A percentile compares a stretch with the other conserved stretches of the same genome.
Evolutionary conservation across 2,329 filamentous ascomycete genomes (phyloP).

Genomic region (Scedosporium apiospermum): DNA sequence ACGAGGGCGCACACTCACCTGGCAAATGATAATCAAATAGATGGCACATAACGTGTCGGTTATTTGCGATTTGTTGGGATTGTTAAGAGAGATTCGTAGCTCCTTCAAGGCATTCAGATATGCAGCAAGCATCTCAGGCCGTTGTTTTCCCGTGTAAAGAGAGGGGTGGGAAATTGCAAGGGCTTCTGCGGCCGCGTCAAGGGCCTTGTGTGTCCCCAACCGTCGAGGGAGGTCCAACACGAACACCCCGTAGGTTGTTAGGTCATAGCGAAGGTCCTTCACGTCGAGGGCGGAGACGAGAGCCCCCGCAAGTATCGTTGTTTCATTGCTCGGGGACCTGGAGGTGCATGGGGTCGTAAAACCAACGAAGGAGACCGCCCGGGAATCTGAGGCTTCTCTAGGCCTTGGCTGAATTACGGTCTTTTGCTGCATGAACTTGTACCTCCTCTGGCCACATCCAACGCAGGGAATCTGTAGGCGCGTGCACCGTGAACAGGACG

Average conservation of each 20-base stretch:
- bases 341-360: not conserved
- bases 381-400: not conserved
- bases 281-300: conserved; percentile 23
- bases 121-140: conserved; percentile 15
- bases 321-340: not conserved
- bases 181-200: conserved; percentile 28
- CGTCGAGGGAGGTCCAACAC: conserved; percentile 32
- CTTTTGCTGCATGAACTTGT: conserved; percentile 34
- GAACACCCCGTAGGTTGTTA: conserved; percentile 36
- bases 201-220: conserved; percentile 32
- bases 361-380: not conserved
- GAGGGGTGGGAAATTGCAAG: conserved; percentile 17
- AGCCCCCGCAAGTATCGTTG: conserved; percentile 11
- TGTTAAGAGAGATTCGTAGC: conserved; percentile 16
- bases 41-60: conserved; percentile 26
- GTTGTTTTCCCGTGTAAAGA: conserved; percentile 11
- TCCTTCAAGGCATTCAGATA: conserved; percentile 20
- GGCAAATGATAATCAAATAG: conserved; percentile 25
- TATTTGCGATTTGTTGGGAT: conserved; percentile 17
- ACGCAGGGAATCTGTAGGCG: conserved; percentile 33
- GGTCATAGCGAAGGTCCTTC: conserved; percentile 35
- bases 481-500: conserved; percentile 33
- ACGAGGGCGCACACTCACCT: conserved; percentile 14
- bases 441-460: conserved; percentile 35
- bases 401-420: not conserved